Evolutionary conservation across 2,329 filamentous ascomycete genomes (phyloP).

Genomic region (Venturia aucupariae): DNA sequence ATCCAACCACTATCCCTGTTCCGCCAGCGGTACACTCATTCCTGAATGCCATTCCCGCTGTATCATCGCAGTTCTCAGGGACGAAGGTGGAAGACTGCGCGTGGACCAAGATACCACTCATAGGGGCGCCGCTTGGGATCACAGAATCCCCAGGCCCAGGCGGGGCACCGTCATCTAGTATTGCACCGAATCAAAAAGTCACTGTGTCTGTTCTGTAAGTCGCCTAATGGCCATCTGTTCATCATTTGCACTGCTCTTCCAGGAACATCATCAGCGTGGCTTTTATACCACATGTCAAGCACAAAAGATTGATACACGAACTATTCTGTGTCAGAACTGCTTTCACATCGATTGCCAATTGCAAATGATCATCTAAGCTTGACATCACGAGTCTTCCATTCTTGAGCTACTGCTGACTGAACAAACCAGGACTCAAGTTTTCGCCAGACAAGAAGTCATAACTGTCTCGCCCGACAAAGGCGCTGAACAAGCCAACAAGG

Average conservation of each 20-base stretch:
- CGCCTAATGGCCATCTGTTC: too few relatives aligned
- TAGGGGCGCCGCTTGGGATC: background rate
- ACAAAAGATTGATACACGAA: too few relatives aligned
- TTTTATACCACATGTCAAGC: too few relatives aligned
- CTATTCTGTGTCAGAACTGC: too few relatives aligned
- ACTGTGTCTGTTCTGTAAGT: constrained; percentile 10
- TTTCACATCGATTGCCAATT: too few relatives aligned
- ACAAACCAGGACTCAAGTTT: background rate
- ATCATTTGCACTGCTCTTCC: too few relatives aligned
- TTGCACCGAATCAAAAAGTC: constrained; percentile 3
- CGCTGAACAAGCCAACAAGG: background rate
- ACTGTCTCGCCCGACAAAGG: background rate
- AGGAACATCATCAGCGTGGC: too few relatives aligned
- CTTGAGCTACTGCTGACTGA: background rate
- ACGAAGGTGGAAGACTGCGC: background rate
- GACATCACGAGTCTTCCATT: too few relatives aligned
- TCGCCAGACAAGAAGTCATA: background rate
- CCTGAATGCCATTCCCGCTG: constrained; percentile 9
- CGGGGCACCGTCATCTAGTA: background rate
- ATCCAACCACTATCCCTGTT: constrained; percentile 5
- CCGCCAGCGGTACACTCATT: constrained; percentile 1
- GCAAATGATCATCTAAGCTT: too few relatives aligned
- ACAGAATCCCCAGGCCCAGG: background rate
- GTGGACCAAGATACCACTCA: constrained; percentile 4
- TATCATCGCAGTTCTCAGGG: constrained; percentile 6